phyloP scores from a whole-genome alignment of 2,329 filamentous ascomycete species.

The Byssothecium circinans region DNA sequence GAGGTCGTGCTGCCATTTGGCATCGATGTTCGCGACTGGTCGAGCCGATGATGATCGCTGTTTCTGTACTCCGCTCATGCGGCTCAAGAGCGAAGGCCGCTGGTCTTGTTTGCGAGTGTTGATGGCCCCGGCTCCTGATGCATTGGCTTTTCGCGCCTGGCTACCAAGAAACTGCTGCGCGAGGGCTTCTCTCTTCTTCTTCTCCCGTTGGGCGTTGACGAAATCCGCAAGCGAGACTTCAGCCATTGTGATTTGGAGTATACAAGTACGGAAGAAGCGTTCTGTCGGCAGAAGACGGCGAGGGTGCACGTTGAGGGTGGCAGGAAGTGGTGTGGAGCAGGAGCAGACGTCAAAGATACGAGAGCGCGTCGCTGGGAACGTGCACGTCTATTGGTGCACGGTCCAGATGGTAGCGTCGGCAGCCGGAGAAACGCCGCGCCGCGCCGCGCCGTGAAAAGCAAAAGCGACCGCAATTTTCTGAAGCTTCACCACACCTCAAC shows the following conservation, averaged over 20 bases:
- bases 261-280: not conserved
- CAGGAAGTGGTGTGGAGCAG: constrained; percentile 7
- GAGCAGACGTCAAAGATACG: constrained; percentile 1
- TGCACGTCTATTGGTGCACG: not conserved
- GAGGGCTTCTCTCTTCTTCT: constrained; percentile 71
- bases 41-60: constrained; percentile 50
- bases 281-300: not conserved
- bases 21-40: constrained; percentile 61
- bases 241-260: constrained; percentile 17
- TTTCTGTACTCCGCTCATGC: constrained; percentile 75
- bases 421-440: constrained; percentile 22
- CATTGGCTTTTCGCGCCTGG: constrained; percentile 56
- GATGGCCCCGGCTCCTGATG: constrained; percentile 50
- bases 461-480: constrained; percentile 21
- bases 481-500: constrained; percentile 18
- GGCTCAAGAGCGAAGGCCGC: constrained; percentile 65
- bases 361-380: not conserved
- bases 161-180: constrained; percentile 72
- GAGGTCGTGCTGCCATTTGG: constrained; percentile 72
- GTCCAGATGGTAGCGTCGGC: not conserved
- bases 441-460: no score
- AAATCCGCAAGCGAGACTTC: constrained; percentile 34
- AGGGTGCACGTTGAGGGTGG: not conserved
- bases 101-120: constrained; percentile 50
- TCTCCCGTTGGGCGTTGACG: constrained; percentile 56